phyloP scores from a whole-genome alignment of 78 protist genomes.

The Dictyostelium intermedium region DNA sequence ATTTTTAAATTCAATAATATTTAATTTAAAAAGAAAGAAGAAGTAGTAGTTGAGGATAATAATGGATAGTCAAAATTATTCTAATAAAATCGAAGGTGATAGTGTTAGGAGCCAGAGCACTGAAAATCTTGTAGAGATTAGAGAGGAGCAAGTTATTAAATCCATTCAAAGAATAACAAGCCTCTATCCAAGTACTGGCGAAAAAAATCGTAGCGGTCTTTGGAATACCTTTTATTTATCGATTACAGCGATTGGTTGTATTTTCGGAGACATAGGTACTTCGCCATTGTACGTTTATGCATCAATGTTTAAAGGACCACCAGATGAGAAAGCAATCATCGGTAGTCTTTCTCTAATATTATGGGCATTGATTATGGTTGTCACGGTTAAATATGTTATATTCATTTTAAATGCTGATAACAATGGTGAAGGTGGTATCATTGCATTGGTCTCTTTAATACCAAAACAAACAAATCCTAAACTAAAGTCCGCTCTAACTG shows the following conservation, averaged over 20 bases:
- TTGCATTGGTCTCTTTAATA: neutral
- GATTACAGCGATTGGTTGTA: neutral
- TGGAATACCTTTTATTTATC: neutral
- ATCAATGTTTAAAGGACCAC: neutral
- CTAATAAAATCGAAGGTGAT: neutral
- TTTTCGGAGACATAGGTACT: conserved; percentile 47
- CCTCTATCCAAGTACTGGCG: neutral
- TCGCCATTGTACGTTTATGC: conserved; percentile 5
- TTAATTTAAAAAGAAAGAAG: neutral
- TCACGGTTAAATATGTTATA: neutral
- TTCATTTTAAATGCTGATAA: conserved; percentile 33
- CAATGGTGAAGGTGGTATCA: conserved; percentile 50
- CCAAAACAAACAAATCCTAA: neutral
- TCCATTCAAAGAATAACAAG: neutral
- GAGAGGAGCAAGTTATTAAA: neutral
- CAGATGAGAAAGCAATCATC: neutral
- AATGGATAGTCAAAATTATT: neutral
- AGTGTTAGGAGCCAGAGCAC: neutral
- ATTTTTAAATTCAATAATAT: neutral
- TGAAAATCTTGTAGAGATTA: neutral
- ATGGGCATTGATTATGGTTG: conserved; percentile 29
- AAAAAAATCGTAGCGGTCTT: neutral
- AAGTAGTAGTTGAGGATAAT: neutral
- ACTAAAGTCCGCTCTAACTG: neutral
- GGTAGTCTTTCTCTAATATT: conserved; percentile 19